phyloP scores from a whole-genome alignment of 2,329 filamentous ascomycete genomes.

The Diaporthe vexans region DNA sequence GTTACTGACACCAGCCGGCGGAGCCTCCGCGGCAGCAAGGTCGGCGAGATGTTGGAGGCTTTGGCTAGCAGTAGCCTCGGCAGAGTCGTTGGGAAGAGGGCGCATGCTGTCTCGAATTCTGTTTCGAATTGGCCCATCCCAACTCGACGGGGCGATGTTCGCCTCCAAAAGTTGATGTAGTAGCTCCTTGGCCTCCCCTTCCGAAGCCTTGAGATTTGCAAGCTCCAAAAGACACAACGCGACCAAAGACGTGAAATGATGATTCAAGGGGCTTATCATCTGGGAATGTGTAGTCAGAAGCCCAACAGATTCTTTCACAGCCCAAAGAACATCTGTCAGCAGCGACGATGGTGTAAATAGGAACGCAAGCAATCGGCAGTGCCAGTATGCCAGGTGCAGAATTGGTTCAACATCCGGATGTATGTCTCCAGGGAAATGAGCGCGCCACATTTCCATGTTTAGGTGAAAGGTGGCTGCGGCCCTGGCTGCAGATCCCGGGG shows the following conservation, averaged over 20 bases:
- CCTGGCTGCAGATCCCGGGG: slow-evolving; percentile 56
- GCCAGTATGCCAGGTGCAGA: slow-evolving; percentile 79
- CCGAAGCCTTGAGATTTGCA: slow-evolving; percentile 66
- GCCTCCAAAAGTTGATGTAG: slow-evolving; percentile 70
- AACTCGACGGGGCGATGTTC: slow-evolving; percentile 63
- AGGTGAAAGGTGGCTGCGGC: slow-evolving; percentile 66
- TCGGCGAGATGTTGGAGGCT: slow-evolving; percentile 74
- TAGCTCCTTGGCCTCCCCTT: slow-evolving; percentile 68
- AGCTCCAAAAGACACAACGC: slow-evolving; percentile 74
- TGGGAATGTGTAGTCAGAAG: slow-evolving; percentile 69
- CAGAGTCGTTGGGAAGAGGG: slow-evolving; percentile 54
- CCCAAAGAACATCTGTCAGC: slow-evolving; percentile 70
- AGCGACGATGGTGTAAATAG: slow-evolving; percentile 70
- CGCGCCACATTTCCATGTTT: slow-evolving; percentile 76
- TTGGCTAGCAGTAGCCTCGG: slow-evolving; percentile 61
- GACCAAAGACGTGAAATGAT: slow-evolving; percentile 75
- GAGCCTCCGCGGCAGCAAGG: slow-evolving; percentile 57
- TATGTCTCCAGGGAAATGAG: slow-evolving; percentile 71
- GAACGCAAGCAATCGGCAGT: slow-evolving; percentile 75
- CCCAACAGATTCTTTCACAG: slow-evolving; percentile 70
- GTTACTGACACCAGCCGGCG: slow-evolving; percentile 47
- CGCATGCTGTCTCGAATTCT: slow-evolving; percentile 62
- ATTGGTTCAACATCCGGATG: slow-evolving; percentile 66
- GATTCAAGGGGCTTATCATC: slow-evolving; percentile 73
- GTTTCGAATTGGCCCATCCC: slow-evolving; percentile 69